A percentile compares a stretch with the other conserved stretches of the same genome.
phyloP scores from a whole-genome alignment of 202 grass and related monocot species.

The Cymbopogon flexuosus region DNA sequence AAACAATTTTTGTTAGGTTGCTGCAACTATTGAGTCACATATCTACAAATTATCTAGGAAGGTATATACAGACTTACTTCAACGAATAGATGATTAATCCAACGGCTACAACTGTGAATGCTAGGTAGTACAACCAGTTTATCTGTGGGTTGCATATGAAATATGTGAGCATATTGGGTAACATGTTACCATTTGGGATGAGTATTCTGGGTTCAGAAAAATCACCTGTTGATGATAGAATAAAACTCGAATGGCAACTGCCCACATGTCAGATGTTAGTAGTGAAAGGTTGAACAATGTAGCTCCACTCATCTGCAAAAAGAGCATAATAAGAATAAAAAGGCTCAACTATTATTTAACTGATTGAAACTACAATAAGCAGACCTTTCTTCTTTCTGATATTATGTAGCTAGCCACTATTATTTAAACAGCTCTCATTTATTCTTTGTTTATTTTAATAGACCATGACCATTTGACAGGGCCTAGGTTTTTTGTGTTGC shows the following conservation, averaged over 20 bases:
- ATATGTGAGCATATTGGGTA: conserved; percentile 14
- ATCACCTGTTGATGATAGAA: conserved; percentile 77
- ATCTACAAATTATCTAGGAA: conserved; percentile 11
- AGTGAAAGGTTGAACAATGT: conserved; percentile 64
- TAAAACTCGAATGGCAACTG: conserved; percentile 67
- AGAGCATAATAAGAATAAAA: background rate
- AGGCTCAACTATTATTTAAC: background rate
- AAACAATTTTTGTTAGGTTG: conserved; percentile 24
- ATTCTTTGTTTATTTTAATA: conserved; percentile 22
- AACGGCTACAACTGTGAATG: conserved; percentile 53
- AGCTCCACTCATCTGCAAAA: conserved; percentile 51
- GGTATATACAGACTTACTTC: conserved; percentile 42
- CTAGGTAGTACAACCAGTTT: conserved; percentile 65
- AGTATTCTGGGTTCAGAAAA: background rate
- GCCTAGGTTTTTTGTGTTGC: background rate
- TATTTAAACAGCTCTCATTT: background rate
- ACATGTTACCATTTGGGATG: conserved; percentile 13
- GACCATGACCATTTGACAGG: background rate
- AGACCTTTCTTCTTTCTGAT: background rate
- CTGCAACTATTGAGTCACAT: background rate
- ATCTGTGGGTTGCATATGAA: conserved; percentile 35
- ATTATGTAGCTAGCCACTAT: conserved; percentile 5
- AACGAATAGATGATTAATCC: conserved; percentile 71
- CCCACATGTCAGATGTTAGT: conserved; percentile 87
- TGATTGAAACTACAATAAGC: conserved; percentile 2